Percentiles rank a stretch among this genome's conserved stretches.
phyloP scores from a whole-genome alignment of 768 basidiomycete genomes.

The Podaxis carcinomalis region DNA sequence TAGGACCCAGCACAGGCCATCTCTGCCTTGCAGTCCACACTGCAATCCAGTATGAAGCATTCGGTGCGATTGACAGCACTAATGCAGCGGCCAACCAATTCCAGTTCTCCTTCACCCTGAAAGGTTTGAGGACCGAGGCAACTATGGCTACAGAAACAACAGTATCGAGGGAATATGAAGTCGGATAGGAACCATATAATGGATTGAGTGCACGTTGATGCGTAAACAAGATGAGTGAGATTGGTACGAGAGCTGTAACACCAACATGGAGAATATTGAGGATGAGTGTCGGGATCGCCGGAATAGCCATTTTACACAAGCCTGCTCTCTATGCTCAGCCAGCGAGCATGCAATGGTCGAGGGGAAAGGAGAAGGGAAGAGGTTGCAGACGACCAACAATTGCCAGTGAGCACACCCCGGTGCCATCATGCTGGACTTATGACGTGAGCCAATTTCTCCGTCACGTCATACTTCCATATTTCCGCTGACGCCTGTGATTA shows the following conservation, averaged over 20 bases:
- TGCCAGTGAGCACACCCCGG: neutral
- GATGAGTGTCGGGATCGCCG: neutral
- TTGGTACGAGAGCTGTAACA: conserved; percentile 19
- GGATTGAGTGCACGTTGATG: conserved; percentile 67
- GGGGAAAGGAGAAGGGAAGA: neutral
- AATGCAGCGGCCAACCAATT: conserved; percentile 34
- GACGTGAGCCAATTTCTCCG: neutral
- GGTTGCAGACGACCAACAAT: neutral
- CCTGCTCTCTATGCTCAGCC: neutral
- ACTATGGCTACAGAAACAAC: conserved; percentile 30
- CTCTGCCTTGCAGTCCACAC: conserved; percentile 51
- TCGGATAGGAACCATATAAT: conserved; percentile 61
- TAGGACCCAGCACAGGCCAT: conserved; percentile 53
- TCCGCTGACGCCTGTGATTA: neutral
- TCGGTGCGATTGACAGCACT: conserved; percentile 45
- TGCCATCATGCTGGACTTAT: neutral
- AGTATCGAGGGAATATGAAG: conserved; percentile 42
- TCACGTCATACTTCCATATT: neutral
- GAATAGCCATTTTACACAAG: neutral
- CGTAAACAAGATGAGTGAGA: conserved; percentile 57
- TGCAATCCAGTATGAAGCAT: conserved; percentile 64
- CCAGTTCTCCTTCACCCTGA: conserved; percentile 26
- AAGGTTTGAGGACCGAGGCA: conserved; percentile 35
- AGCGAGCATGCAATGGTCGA: neutral
- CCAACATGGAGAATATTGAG: neutral